Evolutionary conservation across 306 rosid species (phyloP).

Genomic region (Alnus rubra): DNA sequence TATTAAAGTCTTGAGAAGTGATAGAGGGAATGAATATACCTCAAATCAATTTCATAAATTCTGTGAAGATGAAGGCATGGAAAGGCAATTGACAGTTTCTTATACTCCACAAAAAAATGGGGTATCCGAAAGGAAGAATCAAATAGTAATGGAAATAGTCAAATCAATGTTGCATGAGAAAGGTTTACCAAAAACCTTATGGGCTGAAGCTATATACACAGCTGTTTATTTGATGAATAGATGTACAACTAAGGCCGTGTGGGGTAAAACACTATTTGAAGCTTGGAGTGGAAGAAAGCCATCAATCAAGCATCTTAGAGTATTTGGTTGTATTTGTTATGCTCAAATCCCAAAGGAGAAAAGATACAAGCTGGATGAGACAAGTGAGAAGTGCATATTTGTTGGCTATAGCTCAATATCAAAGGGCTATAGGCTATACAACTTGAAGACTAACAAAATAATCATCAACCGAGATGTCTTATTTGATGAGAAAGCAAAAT

Average conservation of each 20-base stretch:
- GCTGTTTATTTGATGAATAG: background rate
- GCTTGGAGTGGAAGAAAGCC: background rate
- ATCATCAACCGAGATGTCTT: background rate
- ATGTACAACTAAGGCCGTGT: background rate
- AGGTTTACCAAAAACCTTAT: background rate
- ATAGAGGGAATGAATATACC: background rate
- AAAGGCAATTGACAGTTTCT: background rate
- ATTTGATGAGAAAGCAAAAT: background rate
- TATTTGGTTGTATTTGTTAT: background rate
- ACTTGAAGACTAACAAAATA: background rate
- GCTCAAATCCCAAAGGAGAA: background rate
- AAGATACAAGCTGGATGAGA: background rate
- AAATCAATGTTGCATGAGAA: background rate
- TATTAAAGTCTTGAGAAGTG: background rate
- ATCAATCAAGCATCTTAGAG: background rate
- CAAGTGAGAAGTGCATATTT: background rate
- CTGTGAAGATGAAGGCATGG: slow-evolving; percentile 1
- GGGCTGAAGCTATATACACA: background rate
- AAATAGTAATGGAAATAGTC: background rate
- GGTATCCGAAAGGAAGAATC: background rate
- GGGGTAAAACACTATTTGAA: background rate
- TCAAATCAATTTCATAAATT: background rate
- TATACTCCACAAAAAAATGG: slow-evolving; percentile 13
- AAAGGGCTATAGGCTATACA: background rate
- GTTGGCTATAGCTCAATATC: too few species aligned